Evolutionary conservation across 352 stramenopile genomes (phyloP).

Genomic region (Hyaloperonospora brassicae): DNA sequence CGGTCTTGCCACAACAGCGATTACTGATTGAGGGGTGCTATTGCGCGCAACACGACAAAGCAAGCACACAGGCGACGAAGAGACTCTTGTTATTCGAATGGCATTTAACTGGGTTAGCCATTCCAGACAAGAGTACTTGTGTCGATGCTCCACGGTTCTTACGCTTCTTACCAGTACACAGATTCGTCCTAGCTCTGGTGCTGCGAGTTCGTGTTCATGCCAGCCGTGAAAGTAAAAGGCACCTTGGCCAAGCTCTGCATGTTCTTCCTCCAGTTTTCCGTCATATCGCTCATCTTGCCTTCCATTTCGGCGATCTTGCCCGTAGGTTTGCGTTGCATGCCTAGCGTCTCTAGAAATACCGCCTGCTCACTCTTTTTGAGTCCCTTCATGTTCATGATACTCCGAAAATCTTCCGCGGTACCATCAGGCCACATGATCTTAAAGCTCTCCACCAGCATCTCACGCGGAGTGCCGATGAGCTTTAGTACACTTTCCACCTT

Average conservation of each 20-base stretch:
- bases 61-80: slow-evolving; percentile 32
- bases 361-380: slow-evolving; percentile 71
- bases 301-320: slow-evolving; percentile 77
- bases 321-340: slow-evolving; percentile 53
- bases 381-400: slow-evolving; percentile 93
- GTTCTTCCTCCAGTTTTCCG: slow-evolving; percentile 77
- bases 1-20: slow-evolving; percentile 20
- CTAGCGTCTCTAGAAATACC: slow-evolving; percentile 51
- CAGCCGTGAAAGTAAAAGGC: slow-evolving; percentile 52
- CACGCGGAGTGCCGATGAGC: slow-evolving; percentile 92
- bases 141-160: neutral
- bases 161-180: neutral
- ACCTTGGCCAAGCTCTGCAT: slow-evolving; percentile 82
- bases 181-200: slow-evolving; percentile 14
- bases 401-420: slow-evolving; percentile 89
- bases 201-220: slow-evolving; percentile 25
- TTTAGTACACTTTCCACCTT: slow-evolving; percentile 97
- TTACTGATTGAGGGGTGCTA: slow-evolving; percentile 26
- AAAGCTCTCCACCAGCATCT: slow-evolving; percentile 95
- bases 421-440: slow-evolving; percentile 93
- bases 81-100: slow-evolving; percentile 25
- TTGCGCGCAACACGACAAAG: slow-evolving; percentile 30
- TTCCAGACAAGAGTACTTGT: neutral
- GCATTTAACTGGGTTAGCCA: neutral
- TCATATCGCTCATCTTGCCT: slow-evolving; percentile 84